Conservation (phyloP, 1,139 yeast species). For the Taphrina flavorubra region DNA sequence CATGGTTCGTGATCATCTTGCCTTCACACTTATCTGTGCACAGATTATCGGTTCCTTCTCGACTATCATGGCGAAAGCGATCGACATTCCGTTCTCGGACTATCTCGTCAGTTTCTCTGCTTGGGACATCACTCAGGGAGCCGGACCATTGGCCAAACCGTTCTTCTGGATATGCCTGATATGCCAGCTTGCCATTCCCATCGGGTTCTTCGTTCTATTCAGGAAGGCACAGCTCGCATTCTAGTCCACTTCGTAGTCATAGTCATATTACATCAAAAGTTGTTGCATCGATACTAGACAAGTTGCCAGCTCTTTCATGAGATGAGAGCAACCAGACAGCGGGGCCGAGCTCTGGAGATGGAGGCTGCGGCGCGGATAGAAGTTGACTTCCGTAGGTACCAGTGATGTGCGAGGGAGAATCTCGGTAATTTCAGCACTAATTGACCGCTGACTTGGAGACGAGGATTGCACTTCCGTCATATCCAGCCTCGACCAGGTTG, state of each 20-base stretch:
- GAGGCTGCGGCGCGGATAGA: no score
- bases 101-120: conserved; percentile 31
- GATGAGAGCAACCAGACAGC: no score
- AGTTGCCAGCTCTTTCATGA: no score
- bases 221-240: conserved; percentile 37
- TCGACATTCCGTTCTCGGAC: conserved; percentile 30
- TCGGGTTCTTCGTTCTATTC: conserved; percentile 39
- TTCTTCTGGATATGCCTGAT: conserved; percentile 39
- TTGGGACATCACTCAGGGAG: conserved; percentile 34
- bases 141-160: conserved; percentile 27
- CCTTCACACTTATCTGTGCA: conserved; percentile 39
- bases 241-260: not conserved
- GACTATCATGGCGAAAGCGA: conserved; percentile 35
- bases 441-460: not conserved
- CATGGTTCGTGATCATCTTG: conserved; percentile 38
- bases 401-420: no score
- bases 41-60: conserved; percentile 39
- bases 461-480: conserved; percentile 6
- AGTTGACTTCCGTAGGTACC: no score
- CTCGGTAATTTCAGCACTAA: no score
- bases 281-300: no score
- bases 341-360: no score
- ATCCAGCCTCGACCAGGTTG: not conserved
- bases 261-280: no score
- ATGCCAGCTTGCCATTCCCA: conserved; percentile 37